These are phyloP conservation scores for Amphichorda felina DNA, from an alignment of 2,329 filamentous ascomycete genomes.

Conservation along the genomic window DNA sequence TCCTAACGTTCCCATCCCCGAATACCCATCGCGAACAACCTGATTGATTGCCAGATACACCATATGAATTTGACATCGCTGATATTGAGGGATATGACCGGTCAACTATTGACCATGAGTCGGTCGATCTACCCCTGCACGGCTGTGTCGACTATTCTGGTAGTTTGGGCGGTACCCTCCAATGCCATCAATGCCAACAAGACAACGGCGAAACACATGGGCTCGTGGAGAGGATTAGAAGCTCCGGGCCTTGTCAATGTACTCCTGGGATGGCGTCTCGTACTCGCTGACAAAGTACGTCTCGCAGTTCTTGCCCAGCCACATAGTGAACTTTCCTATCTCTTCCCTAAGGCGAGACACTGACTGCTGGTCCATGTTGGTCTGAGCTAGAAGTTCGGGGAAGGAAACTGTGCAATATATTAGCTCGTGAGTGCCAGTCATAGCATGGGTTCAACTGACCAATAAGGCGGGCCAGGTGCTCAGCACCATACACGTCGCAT, in stretches of 20 bases:
- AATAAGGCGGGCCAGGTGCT: constrained; percentile 81
- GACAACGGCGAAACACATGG: no score
- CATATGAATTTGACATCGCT: no score
- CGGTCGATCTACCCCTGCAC: no score
- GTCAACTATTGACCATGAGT: no score
- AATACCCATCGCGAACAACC: no score
- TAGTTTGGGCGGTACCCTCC: no score
- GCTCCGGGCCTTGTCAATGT: constrained; percentile 53
- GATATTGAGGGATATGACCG: no score
- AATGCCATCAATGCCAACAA: no score
- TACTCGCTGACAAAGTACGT: constrained; percentile 71
- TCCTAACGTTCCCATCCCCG: no score
- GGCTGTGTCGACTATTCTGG: no score
- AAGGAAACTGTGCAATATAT: constrained; percentile 56
- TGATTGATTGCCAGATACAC: no score
- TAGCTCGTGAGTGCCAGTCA: neutral
- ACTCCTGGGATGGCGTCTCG: constrained; percentile 59
- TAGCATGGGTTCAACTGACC: constrained; percentile 41
- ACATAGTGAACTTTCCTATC: constrained; percentile 72
- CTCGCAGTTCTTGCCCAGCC: constrained; percentile 66
- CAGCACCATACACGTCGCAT: constrained; percentile 79
- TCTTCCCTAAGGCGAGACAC: constrained; percentile 84
- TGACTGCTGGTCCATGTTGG: constrained; percentile 92
- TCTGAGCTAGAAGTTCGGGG: constrained; percentile 89
- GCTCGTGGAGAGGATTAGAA: no score